phyloP scores from a whole-genome alignment of 257 asterid species.

The Vinca minor region DNA sequence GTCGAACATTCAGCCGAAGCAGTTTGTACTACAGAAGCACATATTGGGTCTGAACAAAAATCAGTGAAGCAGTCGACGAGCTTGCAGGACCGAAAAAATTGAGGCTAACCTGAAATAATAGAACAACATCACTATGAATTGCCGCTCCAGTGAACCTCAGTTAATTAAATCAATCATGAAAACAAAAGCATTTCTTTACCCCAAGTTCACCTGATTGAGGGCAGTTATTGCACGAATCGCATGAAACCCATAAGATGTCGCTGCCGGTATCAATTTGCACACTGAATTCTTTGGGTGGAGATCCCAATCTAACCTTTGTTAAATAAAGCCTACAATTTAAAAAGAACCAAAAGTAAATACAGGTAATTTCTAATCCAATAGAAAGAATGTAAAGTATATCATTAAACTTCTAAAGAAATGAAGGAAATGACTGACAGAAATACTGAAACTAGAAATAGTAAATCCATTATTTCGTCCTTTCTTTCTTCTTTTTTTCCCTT shows the following conservation, averaged over 20 bases:
- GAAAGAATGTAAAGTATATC: too few relatives aligned
- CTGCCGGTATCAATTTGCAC: constrained; percentile 97
- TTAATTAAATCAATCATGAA: not conserved
- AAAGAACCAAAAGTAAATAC: constrained; percentile 2
- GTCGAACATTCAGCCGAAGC: constrained; percentile 58
- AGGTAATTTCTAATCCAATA: not conserved
- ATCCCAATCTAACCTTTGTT: constrained; percentile 77
- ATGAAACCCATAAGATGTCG: constrained; percentile 77
- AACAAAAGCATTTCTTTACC: constrained; percentile 32
- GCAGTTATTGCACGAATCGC: constrained; percentile 72
- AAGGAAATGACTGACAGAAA: too few relatives aligned
- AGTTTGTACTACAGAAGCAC: constrained; percentile 52
- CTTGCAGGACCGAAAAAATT: constrained; percentile 56
- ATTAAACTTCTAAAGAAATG: too few relatives aligned
- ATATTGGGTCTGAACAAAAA: constrained; percentile 59
- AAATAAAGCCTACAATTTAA: constrained; percentile 59
- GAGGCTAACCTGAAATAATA: constrained; percentile 55
- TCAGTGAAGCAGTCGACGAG: constrained; percentile 58
- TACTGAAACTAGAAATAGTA: too few relatives aligned
- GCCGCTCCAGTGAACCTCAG: constrained; percentile 9
- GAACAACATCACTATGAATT: constrained; percentile 7
- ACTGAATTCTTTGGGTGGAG: constrained; percentile 81
- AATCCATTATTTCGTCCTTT: too few relatives aligned
- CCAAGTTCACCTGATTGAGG: constrained; percentile 81
- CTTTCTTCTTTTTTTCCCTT: too few relatives aligned